Conservation (phyloP, 75 land plant genomes). For the Cryptomeria japonica region DNA sequence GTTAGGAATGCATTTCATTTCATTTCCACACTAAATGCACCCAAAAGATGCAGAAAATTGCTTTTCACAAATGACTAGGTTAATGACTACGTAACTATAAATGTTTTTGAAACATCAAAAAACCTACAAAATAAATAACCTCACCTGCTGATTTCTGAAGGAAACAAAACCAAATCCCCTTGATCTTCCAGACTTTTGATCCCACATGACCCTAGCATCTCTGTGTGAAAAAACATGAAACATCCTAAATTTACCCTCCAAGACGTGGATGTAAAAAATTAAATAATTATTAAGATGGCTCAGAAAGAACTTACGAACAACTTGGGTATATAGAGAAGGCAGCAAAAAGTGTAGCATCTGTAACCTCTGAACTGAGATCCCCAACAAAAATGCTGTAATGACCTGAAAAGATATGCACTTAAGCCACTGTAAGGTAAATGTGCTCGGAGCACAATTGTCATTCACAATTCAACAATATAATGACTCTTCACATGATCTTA, state of each 20-base stretch:
- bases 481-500: neutral
- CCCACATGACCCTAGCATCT: conserved; percentile 99
- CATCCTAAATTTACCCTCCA: neutral
- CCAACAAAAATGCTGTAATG: conserved; percentile 97
- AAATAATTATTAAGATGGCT: neutral
- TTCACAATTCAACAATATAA: neutral
- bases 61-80: neutral
- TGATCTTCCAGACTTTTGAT: conserved; percentile 98
- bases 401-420: conserved; percentile 39
- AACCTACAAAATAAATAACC: neutral
- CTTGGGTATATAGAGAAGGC: conserved; percentile 82
- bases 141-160: conserved; percentile 93
- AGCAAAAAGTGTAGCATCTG: conserved; percentile 87
- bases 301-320: conserved; percentile 78
- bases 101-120: no score
- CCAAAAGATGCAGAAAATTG: neutral
- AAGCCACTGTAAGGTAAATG: neutral
- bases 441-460: neutral
- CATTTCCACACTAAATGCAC: neutral
- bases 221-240: conserved; percentile 28
- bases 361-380: conserved; percentile 95
- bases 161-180: conserved; percentile 99
- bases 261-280: neutral
- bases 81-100: no score
- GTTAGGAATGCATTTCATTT: neutral